Base-by-base conservation (phyloP, 2,329 filamentous ascomycete species). In the Fusarium vanettenii region DNA sequence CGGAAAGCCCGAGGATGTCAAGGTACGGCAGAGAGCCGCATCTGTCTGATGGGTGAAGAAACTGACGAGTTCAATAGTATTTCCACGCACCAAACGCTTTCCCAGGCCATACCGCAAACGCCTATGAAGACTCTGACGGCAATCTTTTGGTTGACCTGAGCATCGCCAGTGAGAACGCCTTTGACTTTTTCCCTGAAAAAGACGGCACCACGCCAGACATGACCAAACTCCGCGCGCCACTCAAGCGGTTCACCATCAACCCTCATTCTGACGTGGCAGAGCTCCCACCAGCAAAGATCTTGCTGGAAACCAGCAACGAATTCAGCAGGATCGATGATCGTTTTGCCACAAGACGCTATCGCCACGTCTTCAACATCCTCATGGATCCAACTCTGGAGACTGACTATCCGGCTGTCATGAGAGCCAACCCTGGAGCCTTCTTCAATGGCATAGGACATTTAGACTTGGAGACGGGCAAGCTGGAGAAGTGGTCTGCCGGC, bases 261-360 rank as follows among this genome's bases (percentile, higher is more conserved):
- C 33, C 33, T 6, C 33, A 16, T 35, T 35, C 33, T 14, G 33
- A 35, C 13, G 33, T 35, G 33, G 33, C 33, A 13, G 13, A 35
- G 33, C 33, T 35, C 3, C 33, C 33, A 35, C 33, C 13, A 16
- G 33, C 33, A 14, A 35, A 16, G 33, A 72, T 70, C 10, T 33
- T 74, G 4, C 13, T 75, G 1, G 66, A 72, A 8, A 33, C 64
- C 0, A 69, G 66, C 7, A 66, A 57, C 0, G 73, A 75, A 39
- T 72, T 75, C 0, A 66, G 66, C 0, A 16, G 69, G 1, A 64
- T 72, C 0, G 73, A 75, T 7, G 73, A 75, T 1, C 69, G 73
- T 0, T 75, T 72, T 31, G 35, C 67, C 39, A 72, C 63, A 0
- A 27, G 61, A 2, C n/a, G 43, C 9, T 27, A 66, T 1, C 61